Evolutionary conservation across 495 filamentous ascomycete genomes (phyloP).

Genomic region (Hyaloscypha bicolor): DNA sequence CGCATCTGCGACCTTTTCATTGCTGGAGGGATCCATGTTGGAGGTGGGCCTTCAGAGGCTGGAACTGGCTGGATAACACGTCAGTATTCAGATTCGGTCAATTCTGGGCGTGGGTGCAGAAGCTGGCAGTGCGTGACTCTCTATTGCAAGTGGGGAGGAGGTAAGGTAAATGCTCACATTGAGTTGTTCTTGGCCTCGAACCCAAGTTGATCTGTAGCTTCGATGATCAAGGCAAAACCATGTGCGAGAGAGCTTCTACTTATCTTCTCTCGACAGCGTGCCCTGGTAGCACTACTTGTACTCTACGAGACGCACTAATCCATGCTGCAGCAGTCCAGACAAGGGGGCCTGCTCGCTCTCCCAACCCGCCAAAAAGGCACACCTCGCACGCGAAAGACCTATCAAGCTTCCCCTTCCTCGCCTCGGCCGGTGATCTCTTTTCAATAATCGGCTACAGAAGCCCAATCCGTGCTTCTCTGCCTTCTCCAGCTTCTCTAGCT

Average conservation of each 20-base stretch:
- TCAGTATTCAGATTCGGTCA: neutral
- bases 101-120: neutral
- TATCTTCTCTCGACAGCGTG: neutral
- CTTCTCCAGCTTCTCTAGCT: too few species aligned
- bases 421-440: too few species aligned
- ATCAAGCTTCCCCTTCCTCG: too few species aligned
- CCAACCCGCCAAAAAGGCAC: too few species aligned
- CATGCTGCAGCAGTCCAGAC: too few species aligned
- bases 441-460: too few species aligned
- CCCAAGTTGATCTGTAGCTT: neutral
- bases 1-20: neutral
- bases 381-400: too few species aligned
- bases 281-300: neutral
- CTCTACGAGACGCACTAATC: neutral
- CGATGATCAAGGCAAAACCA: neutral
- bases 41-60: neutral
- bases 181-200: neutral
- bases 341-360: too few species aligned
- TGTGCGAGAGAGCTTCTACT: neutral
- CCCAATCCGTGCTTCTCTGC: too few species aligned
- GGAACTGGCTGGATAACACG: neutral
- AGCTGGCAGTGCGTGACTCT: neutral
- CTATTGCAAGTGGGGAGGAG: neutral
- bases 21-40: neutral
- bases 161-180: neutral